A percentile compares a stretch with the other conserved stretches of the same genome.
These are phyloP conservation scores for Nakaseomyces sp. DNA, from an alignment of 1,139 yeast genomes.

Conservation along the genomic window DNA sequence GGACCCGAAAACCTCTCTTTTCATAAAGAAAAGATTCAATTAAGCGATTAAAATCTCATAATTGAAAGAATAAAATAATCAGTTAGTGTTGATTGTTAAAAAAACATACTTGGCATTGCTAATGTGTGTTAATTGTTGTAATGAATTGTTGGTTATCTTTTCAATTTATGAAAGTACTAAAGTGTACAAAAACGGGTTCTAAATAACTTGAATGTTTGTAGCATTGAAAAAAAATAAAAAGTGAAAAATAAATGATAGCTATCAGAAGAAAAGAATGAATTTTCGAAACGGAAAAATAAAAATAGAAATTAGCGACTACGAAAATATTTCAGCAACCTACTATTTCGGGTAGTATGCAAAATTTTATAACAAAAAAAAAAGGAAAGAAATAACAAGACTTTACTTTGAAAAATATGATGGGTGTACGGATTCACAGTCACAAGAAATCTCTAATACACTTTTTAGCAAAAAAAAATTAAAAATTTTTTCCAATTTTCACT, in stretches of 20 bases:
- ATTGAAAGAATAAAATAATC: slow-evolving; percentile 26
- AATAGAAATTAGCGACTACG: no score
- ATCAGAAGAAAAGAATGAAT: no score
- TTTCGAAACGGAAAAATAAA: no score
- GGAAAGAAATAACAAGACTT: background rate
- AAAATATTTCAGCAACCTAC: no score
- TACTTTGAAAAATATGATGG: background rate
- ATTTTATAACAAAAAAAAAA: background rate
- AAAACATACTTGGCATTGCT: no score
- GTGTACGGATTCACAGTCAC: background rate
- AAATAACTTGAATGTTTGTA: background rate
- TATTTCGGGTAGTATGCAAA: no score
- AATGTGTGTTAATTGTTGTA: background rate
- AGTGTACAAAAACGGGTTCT: background rate
- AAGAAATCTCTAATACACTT: no score
- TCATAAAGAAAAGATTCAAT: slow-evolving; percentile 7
- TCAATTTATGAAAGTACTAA: background rate
- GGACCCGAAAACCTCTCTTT: slow-evolving; percentile 14
- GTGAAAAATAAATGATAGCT: no score
- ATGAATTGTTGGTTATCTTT: background rate
- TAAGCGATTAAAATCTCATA: background rate
- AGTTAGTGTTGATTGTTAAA: background rate
- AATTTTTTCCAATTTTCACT: background rate
- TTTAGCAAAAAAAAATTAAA: background rate
- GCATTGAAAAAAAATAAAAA: background rate